Evolutionary conservation across 2,329 filamentous ascomycete genomes (phyloP).

Genomic region (Sarocladiaceae sp.): DNA sequence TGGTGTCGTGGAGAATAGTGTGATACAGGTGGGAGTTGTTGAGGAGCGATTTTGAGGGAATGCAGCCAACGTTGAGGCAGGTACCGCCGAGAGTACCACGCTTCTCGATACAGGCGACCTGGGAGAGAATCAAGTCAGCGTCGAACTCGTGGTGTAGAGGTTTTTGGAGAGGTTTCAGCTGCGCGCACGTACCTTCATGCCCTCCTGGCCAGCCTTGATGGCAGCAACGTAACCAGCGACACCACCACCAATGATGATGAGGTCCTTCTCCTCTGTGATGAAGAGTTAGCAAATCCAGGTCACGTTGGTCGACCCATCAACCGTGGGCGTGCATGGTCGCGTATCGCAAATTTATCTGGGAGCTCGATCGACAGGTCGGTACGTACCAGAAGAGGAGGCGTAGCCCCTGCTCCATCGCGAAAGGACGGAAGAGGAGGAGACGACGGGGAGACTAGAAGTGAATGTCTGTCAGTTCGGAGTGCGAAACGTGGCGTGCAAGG

Average conservation of each 20-base stretch:
- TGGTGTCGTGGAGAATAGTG: slow-evolving; percentile 93
- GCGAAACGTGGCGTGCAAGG: not conserved
- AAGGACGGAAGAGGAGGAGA: slow-evolving; percentile 37
- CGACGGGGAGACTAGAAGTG: slow-evolving; percentile 38
- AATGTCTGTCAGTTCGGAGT: slow-evolving; percentile 14
- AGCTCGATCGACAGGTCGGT: slow-evolving; percentile 22
- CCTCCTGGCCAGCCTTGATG: slow-evolving; percentile 97
- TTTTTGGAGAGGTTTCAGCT: slow-evolving; percentile 13
- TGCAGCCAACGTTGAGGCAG: slow-evolving; percentile 98
- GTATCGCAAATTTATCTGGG: not conserved
- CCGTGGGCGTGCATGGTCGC: not conserved
- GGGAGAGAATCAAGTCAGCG: slow-evolving; percentile 1
- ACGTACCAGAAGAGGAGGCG: slow-evolving; percentile 51
- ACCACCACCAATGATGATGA: slow-evolving; percentile 96
- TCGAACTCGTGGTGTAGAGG: slow-evolving; percentile 3
- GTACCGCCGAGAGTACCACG: slow-evolving; percentile 91
- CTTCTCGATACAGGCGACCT: slow-evolving; percentile 99
- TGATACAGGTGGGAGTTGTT: slow-evolving; percentile 99
- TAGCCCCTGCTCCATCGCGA: slow-evolving; percentile 53
- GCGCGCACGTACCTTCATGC: slow-evolving; percentile 68
- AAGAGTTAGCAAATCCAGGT: slow-evolving; percentile 5
- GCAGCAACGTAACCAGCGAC: slow-evolving; percentile 98
- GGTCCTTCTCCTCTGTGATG: slow-evolving; percentile 77
- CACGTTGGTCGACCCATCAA: not conserved
- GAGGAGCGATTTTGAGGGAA: slow-evolving; percentile 97